These are phyloP conservation scores for Aspergillus aculeatus DNA, from an alignment of 2,329 filamentous ascomycete genomes.

Conservation along the genomic window DNA sequence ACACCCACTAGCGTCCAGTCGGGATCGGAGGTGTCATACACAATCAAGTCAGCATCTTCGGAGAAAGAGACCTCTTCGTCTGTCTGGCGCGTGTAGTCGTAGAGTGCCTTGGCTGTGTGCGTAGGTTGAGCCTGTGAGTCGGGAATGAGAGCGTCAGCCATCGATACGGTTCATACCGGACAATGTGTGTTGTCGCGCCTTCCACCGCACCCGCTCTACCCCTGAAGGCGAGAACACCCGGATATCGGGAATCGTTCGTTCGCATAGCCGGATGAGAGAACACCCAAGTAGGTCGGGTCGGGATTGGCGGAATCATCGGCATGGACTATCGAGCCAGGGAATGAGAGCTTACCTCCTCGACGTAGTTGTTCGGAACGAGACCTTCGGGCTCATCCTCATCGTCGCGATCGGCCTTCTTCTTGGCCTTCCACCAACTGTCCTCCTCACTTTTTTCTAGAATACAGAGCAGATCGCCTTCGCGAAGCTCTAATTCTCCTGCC, in stretches of 20 bases:
- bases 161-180: not conserved
- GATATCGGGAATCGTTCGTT: not conserved
- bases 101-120: conserved; percentile 82
- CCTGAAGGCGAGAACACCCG: conserved; percentile 14
- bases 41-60: conserved; percentile 77
- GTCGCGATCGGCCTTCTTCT: conserved; percentile 79
- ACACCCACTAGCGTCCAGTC: conserved; percentile 94
- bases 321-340: not conserved
- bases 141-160: conserved; percentile 10
- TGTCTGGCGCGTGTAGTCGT: conserved; percentile 94
- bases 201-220: conserved; percentile 11
- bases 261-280: not conserved
- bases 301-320: not conserved
- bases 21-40: conserved; percentile 87
- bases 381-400: conserved; percentile 91
- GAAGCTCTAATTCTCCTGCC: conserved; percentile 79
- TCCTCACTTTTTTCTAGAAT: conserved; percentile 77
- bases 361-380: conserved; percentile 89
- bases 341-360: conserved; percentile 72
- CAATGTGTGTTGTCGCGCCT: conserved; percentile 8
- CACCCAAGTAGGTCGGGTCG: not conserved
- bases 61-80: conserved; percentile 96
- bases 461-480: conserved; percentile 85
- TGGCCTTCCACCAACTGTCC: conserved; percentile 93
- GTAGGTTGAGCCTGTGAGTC: conserved; percentile 60